Evolutionary conservation across 352 stramenopile genomes (phyloP).

Genomic region (Blastocystis sp.): DNA sequence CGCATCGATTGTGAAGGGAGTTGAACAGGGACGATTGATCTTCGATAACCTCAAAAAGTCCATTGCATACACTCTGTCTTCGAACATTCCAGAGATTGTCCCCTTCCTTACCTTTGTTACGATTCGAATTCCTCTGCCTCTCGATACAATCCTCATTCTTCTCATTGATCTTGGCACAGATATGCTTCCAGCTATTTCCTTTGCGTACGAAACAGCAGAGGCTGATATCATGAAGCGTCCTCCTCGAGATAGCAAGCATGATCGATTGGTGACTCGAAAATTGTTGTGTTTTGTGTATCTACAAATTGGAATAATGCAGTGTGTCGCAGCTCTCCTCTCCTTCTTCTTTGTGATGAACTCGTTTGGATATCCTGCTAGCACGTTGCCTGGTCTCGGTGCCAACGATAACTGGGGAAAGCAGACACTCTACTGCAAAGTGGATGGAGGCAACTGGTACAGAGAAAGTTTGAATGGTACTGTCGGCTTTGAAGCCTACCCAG

Average conservation of each 20-base stretch:
- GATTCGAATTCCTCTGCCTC: constrained; percentile 76
- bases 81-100: constrained; percentile 79
- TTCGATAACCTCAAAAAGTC: constrained; percentile 91
- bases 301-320: constrained; percentile 80
- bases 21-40: constrained; percentile 86
- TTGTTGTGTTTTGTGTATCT: constrained; percentile 81
- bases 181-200: constrained; percentile 82
- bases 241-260: constrained; percentile 74
- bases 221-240: constrained; percentile 79
- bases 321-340: constrained; percentile 76
- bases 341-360: constrained; percentile 81
- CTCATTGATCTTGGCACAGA: constrained; percentile 82
- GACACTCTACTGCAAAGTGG: constrained; percentile 73
- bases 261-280: constrained; percentile 80
- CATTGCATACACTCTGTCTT: constrained; percentile 82
- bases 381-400: constrained; percentile 76
- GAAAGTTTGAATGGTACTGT: neutral
- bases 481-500: constrained; percentile 46
- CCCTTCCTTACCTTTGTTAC: constrained; percentile 78
- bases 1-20: constrained; percentile 85
- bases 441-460: constrained; percentile 70
- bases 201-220: constrained; percentile 80
- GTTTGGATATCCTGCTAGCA: constrained; percentile 75
- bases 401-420: constrained; percentile 78
- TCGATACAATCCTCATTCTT: constrained; percentile 84